Base-by-base conservation (phyloP, 2,329 filamentous ascomycete species). In the Apiospora marii region DNA sequence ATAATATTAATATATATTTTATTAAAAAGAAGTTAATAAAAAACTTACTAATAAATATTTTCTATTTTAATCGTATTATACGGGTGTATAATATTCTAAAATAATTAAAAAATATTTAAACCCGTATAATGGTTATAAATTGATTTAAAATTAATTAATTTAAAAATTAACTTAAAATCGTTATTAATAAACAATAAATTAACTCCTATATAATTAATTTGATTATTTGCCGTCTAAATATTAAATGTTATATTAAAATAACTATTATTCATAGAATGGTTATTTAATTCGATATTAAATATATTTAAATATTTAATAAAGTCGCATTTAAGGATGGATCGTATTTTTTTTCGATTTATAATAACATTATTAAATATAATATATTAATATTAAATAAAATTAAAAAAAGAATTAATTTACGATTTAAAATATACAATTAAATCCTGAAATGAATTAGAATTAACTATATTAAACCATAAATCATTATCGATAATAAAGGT, bases 141-240 rank as follows among this genome's bases (percentile, higher is more conserved):
- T 77, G 75, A n/a, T 41, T 77, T 4, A 51, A 79, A 58, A 30
- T 5, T 10, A 4, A 34, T 58, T 61, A 68, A 79, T 73, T 73
- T 78, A 30, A 16, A 74, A 24, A 76, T 82, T 27, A 82, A 77
- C 73, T 76, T 68, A 44, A 74, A 80, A 67, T 75, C 27, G 13
- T 27, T 71, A 58, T 58, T 58, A 30, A 58, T 58, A 58, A 58
- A 58, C 5, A 8, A 22, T 34, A 34, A 34, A 58, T 34, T 58
- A 34, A 30, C 4, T 13, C 51, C 13, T 19, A 34, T 58, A 58
- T 22, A 71, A 78, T 53, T 51, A 80, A 72, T 70, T 82, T 34
- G 12, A 22, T 12, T 34, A 19, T 16, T 16, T 30, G 2, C 3
- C 7, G 51, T 58, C 3, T 34, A 58, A 30, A 58, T 34, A 58